Conservation (phyloP, 805 yeast genomes). For the Candida chauliodis region DNA sequence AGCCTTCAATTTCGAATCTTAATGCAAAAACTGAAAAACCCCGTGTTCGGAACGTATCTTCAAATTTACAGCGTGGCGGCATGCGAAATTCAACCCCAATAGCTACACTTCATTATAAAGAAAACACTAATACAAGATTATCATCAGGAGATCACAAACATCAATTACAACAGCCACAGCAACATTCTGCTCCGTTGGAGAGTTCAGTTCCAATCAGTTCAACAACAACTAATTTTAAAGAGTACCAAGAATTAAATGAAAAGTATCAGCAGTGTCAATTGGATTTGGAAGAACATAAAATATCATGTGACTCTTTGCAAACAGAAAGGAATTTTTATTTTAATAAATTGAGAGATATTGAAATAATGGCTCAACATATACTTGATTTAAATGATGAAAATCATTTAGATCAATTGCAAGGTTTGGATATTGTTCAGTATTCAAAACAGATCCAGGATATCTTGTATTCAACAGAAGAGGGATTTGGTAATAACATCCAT, state of each 20-base stretch:
- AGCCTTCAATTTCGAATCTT: background rate
- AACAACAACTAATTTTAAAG: background rate
- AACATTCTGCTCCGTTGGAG: slow-evolving; percentile 1
- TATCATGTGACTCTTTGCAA: slow-evolving; percentile 63
- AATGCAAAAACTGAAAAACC: background rate
- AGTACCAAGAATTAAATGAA: slow-evolving; percentile 1
- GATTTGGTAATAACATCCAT: slow-evolving; percentile 42
- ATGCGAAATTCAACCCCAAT: background rate
- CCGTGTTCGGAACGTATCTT: background rate
- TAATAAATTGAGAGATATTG: slow-evolving; percentile 84
- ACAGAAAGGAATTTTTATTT: slow-evolving; percentile 89
- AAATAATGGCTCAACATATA: slow-evolving; percentile 64
- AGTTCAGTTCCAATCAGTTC: slow-evolving; percentile 2
- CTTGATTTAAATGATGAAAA: slow-evolving; percentile 18
- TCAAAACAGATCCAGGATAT: slow-evolving; percentile 65
- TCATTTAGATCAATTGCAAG: slow-evolving; percentile 42
- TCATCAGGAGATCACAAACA: background rate
- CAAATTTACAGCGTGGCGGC: background rate
- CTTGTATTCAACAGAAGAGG: slow-evolving; percentile 78
- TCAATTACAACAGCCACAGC: background rate
- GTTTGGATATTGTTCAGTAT: slow-evolving; percentile 24
- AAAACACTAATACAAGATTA: background rate
- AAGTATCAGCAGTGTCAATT: background rate
- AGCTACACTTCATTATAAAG: background rate
- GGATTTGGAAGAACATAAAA: slow-evolving; percentile 55